Evolutionary conservation across 768 basidiomycete species (phyloP).

Genomic region (Suillus weaverae): DNA sequence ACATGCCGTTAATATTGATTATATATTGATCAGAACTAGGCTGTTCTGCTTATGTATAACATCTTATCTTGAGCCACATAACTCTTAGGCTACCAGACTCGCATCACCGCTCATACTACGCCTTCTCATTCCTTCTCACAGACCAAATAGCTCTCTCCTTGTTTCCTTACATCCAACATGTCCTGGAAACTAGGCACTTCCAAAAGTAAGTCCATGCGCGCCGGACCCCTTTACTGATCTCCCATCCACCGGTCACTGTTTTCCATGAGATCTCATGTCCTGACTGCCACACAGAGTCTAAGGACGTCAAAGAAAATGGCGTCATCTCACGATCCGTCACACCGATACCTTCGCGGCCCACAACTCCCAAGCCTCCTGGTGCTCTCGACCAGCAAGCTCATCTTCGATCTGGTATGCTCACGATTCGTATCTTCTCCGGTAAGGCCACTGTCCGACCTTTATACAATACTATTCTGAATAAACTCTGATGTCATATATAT

Average conservation of each 20-base stretch:
- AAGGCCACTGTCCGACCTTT: conserved; percentile 29
- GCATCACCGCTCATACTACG: conserved; percentile 4
- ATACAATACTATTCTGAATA: neutral
- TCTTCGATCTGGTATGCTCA: conserved; percentile 88
- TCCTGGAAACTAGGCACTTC: conserved; percentile 55
- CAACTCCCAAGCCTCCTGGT: conserved; percentile 64
- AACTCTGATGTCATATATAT: neutral
- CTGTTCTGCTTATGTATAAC: conserved; percentile 3
- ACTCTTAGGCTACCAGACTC: neutral
- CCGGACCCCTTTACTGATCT: conserved; percentile 11
- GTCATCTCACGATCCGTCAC: conserved; percentile 76
- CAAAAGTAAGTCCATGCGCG: conserved; percentile 30
- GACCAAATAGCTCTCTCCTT: neutral
- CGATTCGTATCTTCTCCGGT: conserved; percentile 95
- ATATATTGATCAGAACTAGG: neutral
- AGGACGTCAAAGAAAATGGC: conserved; percentile 71
- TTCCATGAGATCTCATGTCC: conserved; percentile 10
- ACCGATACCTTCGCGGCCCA: conserved; percentile 79
- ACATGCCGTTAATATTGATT: neutral
- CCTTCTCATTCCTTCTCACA: conserved; percentile 3
- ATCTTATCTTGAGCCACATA: conserved; percentile 9
- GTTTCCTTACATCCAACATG: conserved; percentile 34
- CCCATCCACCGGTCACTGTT: neutral
- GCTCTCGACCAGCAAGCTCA: conserved; percentile 49
- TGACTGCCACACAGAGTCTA: conserved; percentile 47